A percentile compares a stretch with the other conserved stretches of the same genome.
phyloP scores from a whole-genome alignment of 768 basidiomycete species.

The Termitomyces titanicus region DNA sequence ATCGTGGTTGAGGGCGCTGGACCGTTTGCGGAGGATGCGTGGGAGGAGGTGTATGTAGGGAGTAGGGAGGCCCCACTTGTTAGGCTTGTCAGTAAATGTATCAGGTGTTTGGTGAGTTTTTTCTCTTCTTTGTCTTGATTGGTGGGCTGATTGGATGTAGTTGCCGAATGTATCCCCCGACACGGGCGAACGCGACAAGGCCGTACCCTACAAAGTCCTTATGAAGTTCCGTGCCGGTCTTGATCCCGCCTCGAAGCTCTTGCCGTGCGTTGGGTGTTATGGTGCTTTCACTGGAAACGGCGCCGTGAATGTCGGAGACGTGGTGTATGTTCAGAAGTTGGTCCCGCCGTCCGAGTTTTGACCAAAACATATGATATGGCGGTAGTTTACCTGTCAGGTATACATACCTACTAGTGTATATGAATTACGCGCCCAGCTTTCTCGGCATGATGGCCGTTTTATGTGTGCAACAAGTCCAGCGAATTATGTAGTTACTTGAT shows the following conservation, averaged over 20 bases:
- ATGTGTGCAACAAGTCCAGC: no score
- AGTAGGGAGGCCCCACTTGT: slow-evolving; percentile 38
- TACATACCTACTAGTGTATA: no score
- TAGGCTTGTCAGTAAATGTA: slow-evolving; percentile 63
- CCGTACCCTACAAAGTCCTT: slow-evolving; percentile 72
- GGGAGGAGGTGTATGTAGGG: slow-evolving; percentile 59
- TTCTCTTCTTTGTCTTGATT: neutral
- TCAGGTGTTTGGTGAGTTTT: slow-evolving; percentile 63
- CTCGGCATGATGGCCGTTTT: no score
- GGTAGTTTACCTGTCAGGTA: no score
- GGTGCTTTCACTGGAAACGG: slow-evolving; percentile 50
- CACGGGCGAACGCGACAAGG: slow-evolving; percentile 62
- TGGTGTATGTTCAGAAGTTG: slow-evolving; percentile 46
- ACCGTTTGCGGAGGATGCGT: slow-evolving; percentile 70
- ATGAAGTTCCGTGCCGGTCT: slow-evolving; percentile 69
- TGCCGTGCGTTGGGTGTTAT: slow-evolving; percentile 68
- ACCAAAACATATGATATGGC: no score
- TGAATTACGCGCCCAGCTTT: no score
- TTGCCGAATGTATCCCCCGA: slow-evolving; percentile 69
- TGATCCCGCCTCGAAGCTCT: slow-evolving; percentile 43
- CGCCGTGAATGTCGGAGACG: slow-evolving; percentile 57
- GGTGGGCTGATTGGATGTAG: slow-evolving; percentile 30
- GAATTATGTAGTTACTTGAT: no score
- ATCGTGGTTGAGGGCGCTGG: slow-evolving; percentile 65
- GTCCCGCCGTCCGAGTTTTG: neutral